Conservation (phyloP, 2,329 filamentous ascomycete species). For the Diaporthe velutina region DNA sequence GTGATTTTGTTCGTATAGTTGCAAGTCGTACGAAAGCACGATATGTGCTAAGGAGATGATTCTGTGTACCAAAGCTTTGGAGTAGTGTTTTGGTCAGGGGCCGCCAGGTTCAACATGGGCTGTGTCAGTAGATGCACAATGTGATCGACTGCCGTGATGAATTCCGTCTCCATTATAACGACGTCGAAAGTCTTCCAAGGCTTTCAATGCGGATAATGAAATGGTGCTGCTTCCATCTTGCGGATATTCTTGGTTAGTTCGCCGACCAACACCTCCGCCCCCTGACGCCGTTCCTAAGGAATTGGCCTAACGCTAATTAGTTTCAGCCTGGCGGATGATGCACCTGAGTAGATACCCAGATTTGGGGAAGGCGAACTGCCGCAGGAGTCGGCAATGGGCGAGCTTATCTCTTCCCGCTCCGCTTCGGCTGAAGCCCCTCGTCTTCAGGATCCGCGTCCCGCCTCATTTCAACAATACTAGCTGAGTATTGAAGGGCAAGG, state of each 20-base stretch:
- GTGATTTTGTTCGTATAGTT: background rate
- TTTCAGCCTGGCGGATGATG: conserved; percentile 9
- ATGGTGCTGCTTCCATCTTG: background rate
- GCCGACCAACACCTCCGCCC: background rate
- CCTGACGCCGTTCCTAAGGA: background rate
- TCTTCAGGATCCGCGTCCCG: background rate
- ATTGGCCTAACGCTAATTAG: background rate
- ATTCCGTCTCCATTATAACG: conserved; percentile 1
- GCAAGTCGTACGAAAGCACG: background rate
- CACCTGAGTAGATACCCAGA: background rate
- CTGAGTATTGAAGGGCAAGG: background rate
- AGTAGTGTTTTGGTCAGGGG: background rate
- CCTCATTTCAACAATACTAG: background rate
- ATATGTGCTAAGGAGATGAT: background rate
- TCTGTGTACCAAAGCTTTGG: background rate
- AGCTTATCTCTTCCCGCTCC: conserved; percentile 12
- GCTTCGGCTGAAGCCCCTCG: background rate
- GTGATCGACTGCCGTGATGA: background rate
- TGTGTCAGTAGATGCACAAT: background rate
- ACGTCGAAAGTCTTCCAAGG: background rate
- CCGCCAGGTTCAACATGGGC: background rate
- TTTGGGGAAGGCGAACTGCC: background rate
- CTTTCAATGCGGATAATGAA: background rate
- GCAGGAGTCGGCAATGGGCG: conserved; percentile 2
- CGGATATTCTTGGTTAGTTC: background rate